phyloP scores from a whole-genome alignment of 2,329 filamentous ascomycete species.

The Coleophoma cylindrospora region DNA sequence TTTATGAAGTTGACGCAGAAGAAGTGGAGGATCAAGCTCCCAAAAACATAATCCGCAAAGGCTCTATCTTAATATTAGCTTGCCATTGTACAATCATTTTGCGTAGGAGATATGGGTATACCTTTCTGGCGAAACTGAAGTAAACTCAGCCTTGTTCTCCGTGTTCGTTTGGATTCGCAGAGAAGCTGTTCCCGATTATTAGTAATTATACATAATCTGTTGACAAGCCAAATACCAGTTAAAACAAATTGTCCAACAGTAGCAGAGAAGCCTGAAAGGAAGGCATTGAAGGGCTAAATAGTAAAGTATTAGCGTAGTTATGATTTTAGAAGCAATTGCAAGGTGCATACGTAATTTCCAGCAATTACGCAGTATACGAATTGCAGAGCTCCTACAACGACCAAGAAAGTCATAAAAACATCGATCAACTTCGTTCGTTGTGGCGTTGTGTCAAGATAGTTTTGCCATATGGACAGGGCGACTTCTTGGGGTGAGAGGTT shows the following conservation, averaged over 20 bases:
- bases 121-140: constrained; percentile 74
- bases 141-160: constrained; percentile 75
- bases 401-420: constrained; percentile 82
- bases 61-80: constrained; percentile 50
- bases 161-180: constrained; percentile 89
- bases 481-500: constrained; percentile 43
- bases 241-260: constrained; percentile 97
- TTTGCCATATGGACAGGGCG: constrained; percentile 63
- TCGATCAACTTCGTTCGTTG: constrained; percentile 92
- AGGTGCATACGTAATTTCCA: constrained; percentile 81
- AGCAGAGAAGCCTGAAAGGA: constrained; percentile 89
- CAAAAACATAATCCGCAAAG: constrained; percentile 94
- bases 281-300: constrained; percentile 94
- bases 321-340: not conserved
- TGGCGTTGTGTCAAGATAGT: constrained; percentile 77
- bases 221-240: constrained; percentile 55
- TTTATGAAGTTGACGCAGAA: constrained; percentile 99
- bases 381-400: constrained; percentile 81
- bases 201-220: not conserved
- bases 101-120: constrained; percentile 30
- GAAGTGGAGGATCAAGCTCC: constrained; percentile 93
- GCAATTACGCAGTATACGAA: constrained; percentile 89
- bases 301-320: constrained; percentile 5
- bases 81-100: not conserved
- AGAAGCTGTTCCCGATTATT: constrained; percentile 42